Evolutionary conservation across 139 green algal genomes (phyloP).

Genomic region (Coelastrella sp.): DNA sequence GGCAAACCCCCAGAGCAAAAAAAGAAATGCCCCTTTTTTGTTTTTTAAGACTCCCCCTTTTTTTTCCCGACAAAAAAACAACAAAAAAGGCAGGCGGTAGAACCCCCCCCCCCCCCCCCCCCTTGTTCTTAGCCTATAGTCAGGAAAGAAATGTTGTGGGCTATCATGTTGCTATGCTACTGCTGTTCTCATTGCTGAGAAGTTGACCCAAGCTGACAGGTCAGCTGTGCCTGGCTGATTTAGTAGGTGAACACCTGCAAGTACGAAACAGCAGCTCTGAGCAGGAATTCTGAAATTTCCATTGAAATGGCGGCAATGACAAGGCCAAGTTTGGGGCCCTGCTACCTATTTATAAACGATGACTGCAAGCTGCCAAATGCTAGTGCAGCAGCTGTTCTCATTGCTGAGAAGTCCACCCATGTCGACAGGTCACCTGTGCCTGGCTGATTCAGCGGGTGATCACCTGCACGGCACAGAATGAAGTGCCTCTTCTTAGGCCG

Average conservation of each 20-base stretch:
- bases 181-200: constrained; percentile 73
- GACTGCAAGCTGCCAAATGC: too few species aligned
- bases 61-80: too few species aligned
- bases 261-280: too few species aligned
- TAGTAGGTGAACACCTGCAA: constrained; percentile 64
- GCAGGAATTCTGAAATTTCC: background rate
- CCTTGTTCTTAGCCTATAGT: too few species aligned
- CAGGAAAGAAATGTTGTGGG: too few species aligned
- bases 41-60: too few species aligned
- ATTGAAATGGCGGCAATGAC: background rate
- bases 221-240: constrained; percentile 87
- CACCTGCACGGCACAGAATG: background rate
- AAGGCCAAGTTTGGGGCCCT: background rate
- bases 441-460: constrained; percentile 79
- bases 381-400: constrained; percentile 63
- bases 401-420: constrained; percentile 93
- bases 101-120: too few species aligned
- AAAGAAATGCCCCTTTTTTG: too few species aligned
- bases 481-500: too few species aligned
- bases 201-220: constrained; percentile 96
- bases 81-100: too few species aligned
- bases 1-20: too few species aligned
- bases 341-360: too few species aligned
- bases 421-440: constrained; percentile 91
- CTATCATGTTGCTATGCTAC: constrained; percentile 50